Evolutionary conservation across 768 basidiomycete genomes (phyloP).

Genomic region (Kwoniella bestiolae): DNA sequence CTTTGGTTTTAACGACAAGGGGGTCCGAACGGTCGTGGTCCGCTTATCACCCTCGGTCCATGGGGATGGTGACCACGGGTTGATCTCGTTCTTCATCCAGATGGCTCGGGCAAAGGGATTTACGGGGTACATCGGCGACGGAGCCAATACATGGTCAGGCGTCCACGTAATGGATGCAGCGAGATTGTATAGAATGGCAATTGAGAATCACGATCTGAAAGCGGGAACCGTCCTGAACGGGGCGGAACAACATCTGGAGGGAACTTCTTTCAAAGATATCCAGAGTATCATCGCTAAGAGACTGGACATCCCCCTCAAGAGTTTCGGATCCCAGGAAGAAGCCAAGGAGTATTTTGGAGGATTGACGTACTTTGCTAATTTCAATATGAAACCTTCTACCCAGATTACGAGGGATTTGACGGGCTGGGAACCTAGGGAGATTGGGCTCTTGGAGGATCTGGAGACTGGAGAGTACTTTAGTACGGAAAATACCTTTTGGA

Average conservation of each 20-base stretch:
- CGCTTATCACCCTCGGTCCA: constrained; percentile 4
- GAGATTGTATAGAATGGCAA: constrained; percentile 23
- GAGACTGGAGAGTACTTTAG: no score
- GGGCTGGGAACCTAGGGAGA: no score
- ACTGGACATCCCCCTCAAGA: constrained; percentile 9
- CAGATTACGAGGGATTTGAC: no score
- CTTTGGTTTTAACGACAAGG: neutral
- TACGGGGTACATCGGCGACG: constrained; percentile 24
- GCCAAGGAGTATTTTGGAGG: no score
- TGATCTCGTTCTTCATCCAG: constrained; percentile 25
- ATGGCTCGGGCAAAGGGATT: constrained; percentile 12
- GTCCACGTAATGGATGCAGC: constrained; percentile 46
- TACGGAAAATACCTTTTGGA: no score
- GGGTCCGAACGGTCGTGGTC: neutral
- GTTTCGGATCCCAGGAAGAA: no score
- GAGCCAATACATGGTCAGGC: constrained; percentile 29
- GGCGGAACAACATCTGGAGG: no score
- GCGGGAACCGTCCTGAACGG: no score
- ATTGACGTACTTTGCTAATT: no score
- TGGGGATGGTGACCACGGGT: constrained; percentile 21
- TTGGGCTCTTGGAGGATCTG: no score
- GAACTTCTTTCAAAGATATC: constrained; percentile 44
- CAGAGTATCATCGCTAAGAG: constrained; percentile 29
- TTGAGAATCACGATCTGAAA: no score
- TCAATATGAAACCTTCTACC: no score